Conservation (phyloP, 2,329 filamentous ascomycete genomes). For the Xenoacremonium recifei region DNA sequence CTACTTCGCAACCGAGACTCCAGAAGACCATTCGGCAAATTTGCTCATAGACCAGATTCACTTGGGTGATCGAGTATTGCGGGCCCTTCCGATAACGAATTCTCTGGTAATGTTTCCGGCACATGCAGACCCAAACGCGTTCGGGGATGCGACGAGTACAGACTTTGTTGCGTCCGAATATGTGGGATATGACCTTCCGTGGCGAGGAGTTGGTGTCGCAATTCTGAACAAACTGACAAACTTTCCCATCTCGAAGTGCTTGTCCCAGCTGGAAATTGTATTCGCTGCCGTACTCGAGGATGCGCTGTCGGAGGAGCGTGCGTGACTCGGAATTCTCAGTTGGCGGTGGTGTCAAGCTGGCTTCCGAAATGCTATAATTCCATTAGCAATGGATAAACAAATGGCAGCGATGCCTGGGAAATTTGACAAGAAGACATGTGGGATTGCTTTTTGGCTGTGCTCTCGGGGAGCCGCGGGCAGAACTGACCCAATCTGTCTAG, state of each 20-base stretch:
- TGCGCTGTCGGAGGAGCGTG: slow-evolving; percentile 5
- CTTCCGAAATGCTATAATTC: neutral
- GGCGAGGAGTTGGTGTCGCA: slow-evolving; percentile 60
- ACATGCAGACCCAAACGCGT: slow-evolving; percentile 72
- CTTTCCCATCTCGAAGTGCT: slow-evolving; percentile 26
- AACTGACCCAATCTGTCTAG: slow-evolving; percentile 14
- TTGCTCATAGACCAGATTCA: slow-evolving; percentile 61
- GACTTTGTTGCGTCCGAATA: slow-evolving; percentile 80
- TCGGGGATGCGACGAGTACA: slow-evolving; percentile 70
- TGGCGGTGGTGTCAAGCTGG: neutral
- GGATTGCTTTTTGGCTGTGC: too few relatives aligned
- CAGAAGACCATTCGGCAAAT: slow-evolving; percentile 62
- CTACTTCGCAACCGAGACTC: slow-evolving; percentile 49
- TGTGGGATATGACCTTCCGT: slow-evolving; percentile 76
- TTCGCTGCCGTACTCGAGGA: slow-evolving; percentile 17
- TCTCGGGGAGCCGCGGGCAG: too few relatives aligned
- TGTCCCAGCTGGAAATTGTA: slow-evolving; percentile 13
- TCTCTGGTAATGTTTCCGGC: slow-evolving; percentile 81
- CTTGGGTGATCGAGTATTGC: slow-evolving; percentile 61
- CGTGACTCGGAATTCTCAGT: neutral
- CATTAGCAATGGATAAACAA: neutral
- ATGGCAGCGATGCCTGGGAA: slow-evolving; percentile 1
- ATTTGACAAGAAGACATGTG: too few relatives aligned
- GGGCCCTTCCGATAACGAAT: slow-evolving; percentile 65
- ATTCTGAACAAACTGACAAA: slow-evolving; percentile 55